Percentiles rank a stretch among this genome's conserved stretches.
Evolutionary conservation across 257 asterid species (phyloP).

Genomic region (Solanum pimpinellifolium): DNA sequence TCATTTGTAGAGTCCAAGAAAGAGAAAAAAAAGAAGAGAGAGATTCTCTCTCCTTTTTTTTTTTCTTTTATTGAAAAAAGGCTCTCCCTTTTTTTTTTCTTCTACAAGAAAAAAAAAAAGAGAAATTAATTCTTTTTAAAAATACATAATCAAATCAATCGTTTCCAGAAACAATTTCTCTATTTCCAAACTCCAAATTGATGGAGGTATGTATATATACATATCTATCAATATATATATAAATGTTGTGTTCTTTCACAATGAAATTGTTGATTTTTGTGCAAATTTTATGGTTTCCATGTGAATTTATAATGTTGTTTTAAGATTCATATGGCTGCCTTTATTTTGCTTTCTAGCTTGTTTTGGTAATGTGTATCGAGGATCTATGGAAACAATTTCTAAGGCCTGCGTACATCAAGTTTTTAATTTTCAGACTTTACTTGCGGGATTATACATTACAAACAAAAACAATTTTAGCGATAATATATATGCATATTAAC

Average conservation of each 20-base stretch:
- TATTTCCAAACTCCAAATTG: not conserved
- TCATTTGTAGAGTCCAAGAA: not conserved
- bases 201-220: not conserved
- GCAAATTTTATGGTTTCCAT: not conserved
- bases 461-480: too few relatives aligned
- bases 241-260: not conserved
- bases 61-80: not conserved
- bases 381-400: not conserved
- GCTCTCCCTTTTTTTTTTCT: not conserved
- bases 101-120: not conserved
- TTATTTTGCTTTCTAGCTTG: not conserved
- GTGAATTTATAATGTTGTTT: not conserved
- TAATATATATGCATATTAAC: too few relatives aligned
- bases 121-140: not conserved
- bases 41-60: not conserved
- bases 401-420: not conserved
- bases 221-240: too few relatives aligned
- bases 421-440: not conserved
- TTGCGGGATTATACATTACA: not conserved
- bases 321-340: not conserved
- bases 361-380: not conserved
- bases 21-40: not conserved
- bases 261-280: not conserved
- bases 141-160: not conserved
- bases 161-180: not conserved